Evolutionary conservation across 345 rosid genomes (phyloP), one percentile per base, ranked within the genome.

Genomic region (Zanthoxylum bungeanum): DNA sequence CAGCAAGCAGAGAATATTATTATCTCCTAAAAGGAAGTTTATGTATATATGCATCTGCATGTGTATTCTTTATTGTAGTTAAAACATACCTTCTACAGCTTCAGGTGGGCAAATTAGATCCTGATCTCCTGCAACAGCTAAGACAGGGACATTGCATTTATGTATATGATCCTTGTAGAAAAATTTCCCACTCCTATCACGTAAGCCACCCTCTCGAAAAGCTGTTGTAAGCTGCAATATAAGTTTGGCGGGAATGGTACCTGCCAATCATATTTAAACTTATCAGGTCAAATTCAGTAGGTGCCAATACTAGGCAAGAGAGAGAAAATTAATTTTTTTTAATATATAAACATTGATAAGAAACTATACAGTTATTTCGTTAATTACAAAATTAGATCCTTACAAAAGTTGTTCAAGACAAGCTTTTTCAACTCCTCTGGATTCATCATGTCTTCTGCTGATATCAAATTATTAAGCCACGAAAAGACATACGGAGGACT

Each of bases 401-500:
- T 79, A 95, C 99, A 88, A 69, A 95, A 92, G 81, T 89, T 95
- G 78, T 92, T 95, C 83, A 92, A 66, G 80, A 92, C 82, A 22
- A 95, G 98, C 88, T 91, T 95, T 75, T 95, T 81, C 73, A 95
- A 80, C 86, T 88, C 53, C 77, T 92, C 97, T 21, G 97, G 98
- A 82, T 88, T 96, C 99, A 95, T 92, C 99, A 95, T 95, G 83
- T 91, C 98, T 50, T 87, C 81, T 63, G 97, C 86, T 69, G 99
- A 91, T 86, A 95, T 89, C 79, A 90, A 75, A 70, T 86, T 17
- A 75, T 85, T 91, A 71, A 95, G 88, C 99, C 98, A 95, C 74
- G 97, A 84, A 69, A 95, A 82, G 27, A 84, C 87, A 70, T 90
- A 90, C 58, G 97, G 97, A 75, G 98, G 92, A 14, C 79, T 85